These are phyloP conservation scores for Pholiota molesta DNA, from an alignment of 768 basidiomycete genomes.

Conservation along the genomic window DNA sequence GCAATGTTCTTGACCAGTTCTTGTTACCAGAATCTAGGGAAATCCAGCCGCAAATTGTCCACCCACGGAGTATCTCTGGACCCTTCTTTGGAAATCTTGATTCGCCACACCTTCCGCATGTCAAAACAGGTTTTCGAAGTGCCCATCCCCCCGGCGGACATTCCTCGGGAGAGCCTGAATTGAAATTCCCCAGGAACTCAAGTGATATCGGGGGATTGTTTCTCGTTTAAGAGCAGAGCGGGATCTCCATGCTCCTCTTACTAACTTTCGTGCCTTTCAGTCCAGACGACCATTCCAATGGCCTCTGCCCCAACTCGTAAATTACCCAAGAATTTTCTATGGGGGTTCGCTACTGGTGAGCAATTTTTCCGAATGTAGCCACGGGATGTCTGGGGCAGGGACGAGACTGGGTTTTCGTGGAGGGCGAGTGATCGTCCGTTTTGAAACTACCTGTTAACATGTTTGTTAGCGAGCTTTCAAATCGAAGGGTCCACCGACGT, in stretches of 20 bases:
- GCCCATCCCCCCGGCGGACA: constrained; percentile 41
- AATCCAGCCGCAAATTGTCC: constrained; percentile 20
- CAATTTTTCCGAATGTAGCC: constrained; percentile 12
- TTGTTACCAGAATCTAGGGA: constrained; percentile 23
- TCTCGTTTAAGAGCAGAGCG: constrained; percentile 41
- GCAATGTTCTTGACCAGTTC: constrained; percentile 13
- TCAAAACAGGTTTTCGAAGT: constrained; percentile 28
- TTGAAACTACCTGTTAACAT: constrained; percentile 12
- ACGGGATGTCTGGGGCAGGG: not conserved
- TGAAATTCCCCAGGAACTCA: constrained; percentile 42
- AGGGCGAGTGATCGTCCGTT: not conserved
- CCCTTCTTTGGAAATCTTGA: constrained; percentile 25
- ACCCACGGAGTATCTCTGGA: constrained; percentile 34
- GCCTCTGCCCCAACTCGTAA: constrained; percentile 36
- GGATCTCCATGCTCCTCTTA: constrained; percentile 28
- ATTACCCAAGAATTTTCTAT: constrained; percentile 63
- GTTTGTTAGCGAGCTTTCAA: constrained; percentile 62
- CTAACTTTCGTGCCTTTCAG: constrained; percentile 30
- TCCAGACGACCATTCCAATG: constrained; percentile 29
- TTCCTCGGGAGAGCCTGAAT: constrained; percentile 44
- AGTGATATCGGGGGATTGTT: constrained; percentile 45
- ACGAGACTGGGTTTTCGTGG: not conserved
- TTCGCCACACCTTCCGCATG: constrained; percentile 23
- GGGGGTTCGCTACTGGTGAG: constrained; percentile 74
- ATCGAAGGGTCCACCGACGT: constrained; percentile 68